phyloP scores from a whole-genome alignment of 495 filamentous ascomycete species.

The Trichoderma orchidacearum region DNA sequence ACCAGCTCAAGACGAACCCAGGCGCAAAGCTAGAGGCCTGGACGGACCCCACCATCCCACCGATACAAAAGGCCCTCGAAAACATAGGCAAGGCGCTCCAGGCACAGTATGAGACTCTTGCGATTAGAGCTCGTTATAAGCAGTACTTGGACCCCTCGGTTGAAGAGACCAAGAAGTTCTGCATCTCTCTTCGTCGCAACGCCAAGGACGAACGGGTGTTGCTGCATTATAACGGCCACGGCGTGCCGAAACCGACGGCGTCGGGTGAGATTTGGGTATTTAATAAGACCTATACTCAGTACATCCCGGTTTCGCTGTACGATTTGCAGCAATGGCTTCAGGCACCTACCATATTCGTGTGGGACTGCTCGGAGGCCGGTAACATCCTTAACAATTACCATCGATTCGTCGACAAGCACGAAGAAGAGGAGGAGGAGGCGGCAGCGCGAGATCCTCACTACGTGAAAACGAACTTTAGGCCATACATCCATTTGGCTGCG shows the following conservation, averaged over 20 bases:
- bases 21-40: slow-evolving; percentile 91
- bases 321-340: slow-evolving; percentile 94
- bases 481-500: slow-evolving; percentile 82
- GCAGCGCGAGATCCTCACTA: slow-evolving; percentile 60
- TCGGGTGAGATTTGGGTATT: slow-evolving; percentile 99
- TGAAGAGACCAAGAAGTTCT: slow-evolving; percentile 94
- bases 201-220: slow-evolving; percentile 91
- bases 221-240: slow-evolving; percentile 97
- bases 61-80: slow-evolving; percentile 75
- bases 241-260: slow-evolving; percentile 89
- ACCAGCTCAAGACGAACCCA: slow-evolving; percentile 85
- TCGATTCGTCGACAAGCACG: slow-evolving; percentile 86
- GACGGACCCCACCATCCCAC: slow-evolving; percentile 77
- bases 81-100: slow-evolving; percentile 92
- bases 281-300: slow-evolving; percentile 97
- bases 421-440: slow-evolving; percentile 65
- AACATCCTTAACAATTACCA: slow-evolving; percentile 93
- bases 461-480: slow-evolving; percentile 47
- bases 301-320: slow-evolving; percentile 93
- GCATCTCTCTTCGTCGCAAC: slow-evolving; percentile 72
- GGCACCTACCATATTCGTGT: slow-evolving; percentile 90
- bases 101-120: slow-evolving; percentile 87
- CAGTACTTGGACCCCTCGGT: slow-evolving; percentile 92
- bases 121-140: slow-evolving; percentile 89
- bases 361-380: slow-evolving; percentile 91